Evolutionary conservation across 805 yeast species (phyloP).

Genomic region (Wickerhamiella sorbophila): DNA sequence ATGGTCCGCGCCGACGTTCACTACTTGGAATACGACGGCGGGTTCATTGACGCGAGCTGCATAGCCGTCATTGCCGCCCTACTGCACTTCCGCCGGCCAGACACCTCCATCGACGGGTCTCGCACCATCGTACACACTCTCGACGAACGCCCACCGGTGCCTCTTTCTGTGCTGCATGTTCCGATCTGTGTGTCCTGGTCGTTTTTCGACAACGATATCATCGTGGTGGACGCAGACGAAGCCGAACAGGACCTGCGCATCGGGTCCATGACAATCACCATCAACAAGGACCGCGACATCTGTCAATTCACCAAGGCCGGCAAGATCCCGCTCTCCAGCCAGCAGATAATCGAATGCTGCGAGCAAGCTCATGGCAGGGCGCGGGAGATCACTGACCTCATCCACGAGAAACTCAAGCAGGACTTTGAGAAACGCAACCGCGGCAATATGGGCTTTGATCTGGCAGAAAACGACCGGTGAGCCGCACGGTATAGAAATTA

Average conservation of each 20-base stretch:
- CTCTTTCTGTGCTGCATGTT: slow-evolving; percentile 70
- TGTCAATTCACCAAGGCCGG: slow-evolving; percentile 88
- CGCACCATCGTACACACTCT: slow-evolving; percentile 47
- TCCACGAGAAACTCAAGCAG: slow-evolving; percentile 38
- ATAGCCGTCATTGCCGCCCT: slow-evolving; percentile 80
- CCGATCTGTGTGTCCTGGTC: slow-evolving; percentile 84
- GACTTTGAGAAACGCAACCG: slow-evolving; percentile 39
- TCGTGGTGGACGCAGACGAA: slow-evolving; percentile 50
- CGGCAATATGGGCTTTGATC: slow-evolving; percentile 22
- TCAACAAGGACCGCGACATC: slow-evolving; percentile 79
- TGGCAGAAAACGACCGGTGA: slow-evolving; percentile 24
- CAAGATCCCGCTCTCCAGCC: slow-evolving; percentile 69
- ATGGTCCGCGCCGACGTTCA: slow-evolving; percentile 79
- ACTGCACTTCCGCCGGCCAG: slow-evolving; percentile 72
- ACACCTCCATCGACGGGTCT: slow-evolving; percentile 44
- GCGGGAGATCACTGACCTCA: slow-evolving; percentile 46
- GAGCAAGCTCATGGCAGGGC: slow-evolving; percentile 52
- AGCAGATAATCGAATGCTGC: slow-evolving; percentile 51
- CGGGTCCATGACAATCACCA: slow-evolving; percentile 70
- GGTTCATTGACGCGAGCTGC: slow-evolving; percentile 79
- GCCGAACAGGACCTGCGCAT: slow-evolving; percentile 65
- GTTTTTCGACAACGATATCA: slow-evolving; percentile 41
- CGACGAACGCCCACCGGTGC: slow-evolving; percentile 75
- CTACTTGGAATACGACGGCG: slow-evolving; percentile 83
- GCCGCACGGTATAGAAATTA: too few species aligned